These are phyloP conservation scores for Thozetella sp. DNA, from an alignment of 495 filamentous ascomycete genomes.

Conservation along the genomic window DNA sequence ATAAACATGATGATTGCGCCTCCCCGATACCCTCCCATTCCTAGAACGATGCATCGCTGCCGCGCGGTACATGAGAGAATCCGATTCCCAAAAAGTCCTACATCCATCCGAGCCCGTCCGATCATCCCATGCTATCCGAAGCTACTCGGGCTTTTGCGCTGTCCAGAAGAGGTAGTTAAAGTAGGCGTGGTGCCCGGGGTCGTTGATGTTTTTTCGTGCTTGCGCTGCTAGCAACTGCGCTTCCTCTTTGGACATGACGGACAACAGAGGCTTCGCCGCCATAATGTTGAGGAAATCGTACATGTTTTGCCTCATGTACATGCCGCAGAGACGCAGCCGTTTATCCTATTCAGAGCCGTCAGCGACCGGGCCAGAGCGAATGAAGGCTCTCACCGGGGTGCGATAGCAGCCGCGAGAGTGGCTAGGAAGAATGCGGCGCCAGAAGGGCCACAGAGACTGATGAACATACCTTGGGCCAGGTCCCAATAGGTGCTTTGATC, in stretches of 20 bases:
- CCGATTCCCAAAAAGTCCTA: no score
- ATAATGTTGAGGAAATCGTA: slow-evolving; percentile 40
- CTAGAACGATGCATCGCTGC: no score
- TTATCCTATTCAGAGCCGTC: neutral
- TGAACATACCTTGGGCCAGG: slow-evolving; percentile 53
- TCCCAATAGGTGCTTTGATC: slow-evolving; percentile 56
- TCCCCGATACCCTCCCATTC: no score
- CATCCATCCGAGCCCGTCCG: no score
- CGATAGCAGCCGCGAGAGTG: no score
- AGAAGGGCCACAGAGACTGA: neutral
- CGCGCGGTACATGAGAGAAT: no score
- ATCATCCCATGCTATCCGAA: no score
- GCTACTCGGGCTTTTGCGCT: slow-evolving; percentile 26
- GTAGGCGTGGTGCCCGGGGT: slow-evolving; percentile 51
- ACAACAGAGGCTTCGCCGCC: slow-evolving; percentile 44
- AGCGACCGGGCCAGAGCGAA: neutral
- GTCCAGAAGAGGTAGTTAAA: slow-evolving; percentile 22
- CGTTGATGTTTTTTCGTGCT: slow-evolving; percentile 51
- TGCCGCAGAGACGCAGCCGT: slow-evolving; percentile 26
- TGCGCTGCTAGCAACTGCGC: slow-evolving; percentile 55
- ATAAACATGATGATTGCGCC: no score
- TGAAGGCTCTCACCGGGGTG: neutral
- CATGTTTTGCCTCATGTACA: slow-evolving; percentile 31
- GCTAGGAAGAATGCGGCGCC: no score
- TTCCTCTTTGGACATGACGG: slow-evolving; percentile 52